phyloP scores from a whole-genome alignment of 352 stramenopile species.

The Globisporangium barbulae region DNA sequence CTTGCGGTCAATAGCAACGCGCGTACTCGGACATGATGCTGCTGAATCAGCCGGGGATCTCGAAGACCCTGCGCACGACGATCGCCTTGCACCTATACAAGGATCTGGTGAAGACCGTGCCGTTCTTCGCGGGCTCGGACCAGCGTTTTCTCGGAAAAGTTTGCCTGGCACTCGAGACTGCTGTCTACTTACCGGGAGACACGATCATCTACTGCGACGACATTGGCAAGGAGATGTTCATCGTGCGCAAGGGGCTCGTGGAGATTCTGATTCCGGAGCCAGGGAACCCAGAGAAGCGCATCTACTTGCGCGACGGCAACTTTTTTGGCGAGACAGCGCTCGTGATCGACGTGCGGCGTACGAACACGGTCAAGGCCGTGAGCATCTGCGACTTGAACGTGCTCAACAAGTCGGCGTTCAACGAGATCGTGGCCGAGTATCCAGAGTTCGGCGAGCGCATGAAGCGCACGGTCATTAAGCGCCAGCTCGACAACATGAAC shows the following conservation, averaged over 20 bases:
- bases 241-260: slow-evolving; percentile 81
- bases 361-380: slow-evolving; percentile 73
- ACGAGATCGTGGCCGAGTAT: slow-evolving; percentile 79
- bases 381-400: slow-evolving; percentile 80
- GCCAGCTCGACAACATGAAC: slow-evolving; percentile 84
- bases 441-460: slow-evolving; percentile 77
- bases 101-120: slow-evolving; percentile 73
- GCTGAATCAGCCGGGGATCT: slow-evolving; percentile 74
- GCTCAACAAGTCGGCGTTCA: slow-evolving; percentile 73
- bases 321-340: slow-evolving; percentile 79
- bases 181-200: slow-evolving; percentile 71
- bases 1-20: slow-evolving; percentile 43
- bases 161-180: slow-evolving; percentile 70
- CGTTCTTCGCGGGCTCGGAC: slow-evolving; percentile 76
- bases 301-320: slow-evolving; percentile 72
- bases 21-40: slow-evolving; percentile 87
- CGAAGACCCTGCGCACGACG: slow-evolving; percentile 67
- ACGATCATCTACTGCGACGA: slow-evolving; percentile 82
- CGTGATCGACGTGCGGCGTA: slow-evolving; percentile 76
- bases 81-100: slow-evolving; percentile 82
- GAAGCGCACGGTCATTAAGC: slow-evolving; percentile 80
- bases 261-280: slow-evolving; percentile 63
- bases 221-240: slow-evolving; percentile 86
- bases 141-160: slow-evolving; percentile 75
- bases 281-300: slow-evolving; percentile 47